Evolutionary conservation across 441 rosid genomes (phyloP), one percentile per base, ranked within the genome.

Genomic region (Erodium moschatum): DNA sequence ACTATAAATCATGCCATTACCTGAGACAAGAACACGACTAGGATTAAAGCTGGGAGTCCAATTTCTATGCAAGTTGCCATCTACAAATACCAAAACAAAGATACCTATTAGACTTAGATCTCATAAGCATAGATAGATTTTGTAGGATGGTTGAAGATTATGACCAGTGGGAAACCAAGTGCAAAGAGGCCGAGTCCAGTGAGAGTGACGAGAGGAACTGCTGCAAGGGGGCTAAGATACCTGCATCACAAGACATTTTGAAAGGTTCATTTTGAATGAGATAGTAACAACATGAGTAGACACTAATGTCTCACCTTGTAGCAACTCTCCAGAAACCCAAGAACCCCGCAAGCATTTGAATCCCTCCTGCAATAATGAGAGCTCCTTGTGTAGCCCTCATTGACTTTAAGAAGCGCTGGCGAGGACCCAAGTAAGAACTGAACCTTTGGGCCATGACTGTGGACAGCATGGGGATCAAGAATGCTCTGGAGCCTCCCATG

Each of bases 11-110:
- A 67, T 1, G 38, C 27, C 31, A 35, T n/a, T 79, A 87, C 98
- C 96, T 92, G 97, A 27, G 96, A 89, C 76, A 92, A 66, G 75
- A 92, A 85, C 56, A 92, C 85, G 69, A 92, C 24, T 50, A 92
- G 74, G 78, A 92, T 72, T 48, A 92, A 89, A 77, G 85, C 81
- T 21, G 98, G 98, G 74, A 92, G 89, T 35, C 98, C 98, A 80
- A 92, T 89, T 83, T 92, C 97, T 75, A 92, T 86, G 72, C 98
- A 92, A 74, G 85, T 92, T 67, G 96, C 97, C 72, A 92, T 89
- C 98, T 13, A 67, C 64, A 29, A 65, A 5, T 33, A 33, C 42
- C 12, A 46, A 70, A 67, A 62, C 19, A 66, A 67, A 21, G 3
- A 44, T 44, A 33, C 38, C 38, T 44, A 4, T 44, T 12, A 44